A percentile compares a stretch with the other conserved stretches of the same genome.
Evolutionary conservation across 192 early-diverging fungal species (phyloP).

Genomic region (Dimargaris xerosporica): DNA sequence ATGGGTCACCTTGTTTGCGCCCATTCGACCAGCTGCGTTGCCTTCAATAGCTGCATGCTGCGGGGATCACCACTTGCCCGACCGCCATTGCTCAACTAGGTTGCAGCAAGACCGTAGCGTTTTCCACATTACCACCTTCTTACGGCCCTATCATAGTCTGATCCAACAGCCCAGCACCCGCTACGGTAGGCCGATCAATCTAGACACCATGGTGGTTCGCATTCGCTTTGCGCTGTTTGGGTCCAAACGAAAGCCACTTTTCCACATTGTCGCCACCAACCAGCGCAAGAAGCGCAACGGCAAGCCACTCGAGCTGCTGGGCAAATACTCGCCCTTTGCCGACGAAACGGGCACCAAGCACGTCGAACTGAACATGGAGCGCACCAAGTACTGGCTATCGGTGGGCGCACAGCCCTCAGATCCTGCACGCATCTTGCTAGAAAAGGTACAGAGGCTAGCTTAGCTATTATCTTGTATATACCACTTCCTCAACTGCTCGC

Average conservation of each 20-base stretch:
- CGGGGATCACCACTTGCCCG: too few relatives aligned
- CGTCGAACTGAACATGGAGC: constrained; percentile 68
- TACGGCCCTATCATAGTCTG: too few relatives aligned
- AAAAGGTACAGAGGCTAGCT: constrained; percentile 12
- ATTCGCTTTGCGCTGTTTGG: constrained; percentile 88
- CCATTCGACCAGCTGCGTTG: too few relatives aligned
- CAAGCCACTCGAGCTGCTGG: constrained; percentile 82
- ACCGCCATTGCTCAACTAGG: too few relatives aligned
- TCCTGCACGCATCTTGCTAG: constrained; percentile 72
- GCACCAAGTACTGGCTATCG: constrained; percentile 93
- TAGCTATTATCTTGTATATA: neutral
- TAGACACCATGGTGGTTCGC: constrained; percentile 58
- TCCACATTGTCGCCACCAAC: constrained; percentile 88
- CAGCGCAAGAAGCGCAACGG: constrained; percentile 60
- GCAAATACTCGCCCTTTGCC: constrained; percentile 84
- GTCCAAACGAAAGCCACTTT: constrained; percentile 74
- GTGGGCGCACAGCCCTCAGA: constrained; percentile 94
- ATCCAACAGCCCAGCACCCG: too few relatives aligned
- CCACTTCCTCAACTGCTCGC: neutral
- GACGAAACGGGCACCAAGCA: constrained; percentile 56
- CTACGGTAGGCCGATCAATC: too few relatives aligned
- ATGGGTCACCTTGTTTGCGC: too few relatives aligned
- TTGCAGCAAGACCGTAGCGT: too few relatives aligned
- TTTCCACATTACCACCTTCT: too few relatives aligned
- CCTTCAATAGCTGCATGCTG: too few relatives aligned